Conservation (phyloP, 371 early-diverging fungal genomes). For the Apophysomyces elegans region DNA sequence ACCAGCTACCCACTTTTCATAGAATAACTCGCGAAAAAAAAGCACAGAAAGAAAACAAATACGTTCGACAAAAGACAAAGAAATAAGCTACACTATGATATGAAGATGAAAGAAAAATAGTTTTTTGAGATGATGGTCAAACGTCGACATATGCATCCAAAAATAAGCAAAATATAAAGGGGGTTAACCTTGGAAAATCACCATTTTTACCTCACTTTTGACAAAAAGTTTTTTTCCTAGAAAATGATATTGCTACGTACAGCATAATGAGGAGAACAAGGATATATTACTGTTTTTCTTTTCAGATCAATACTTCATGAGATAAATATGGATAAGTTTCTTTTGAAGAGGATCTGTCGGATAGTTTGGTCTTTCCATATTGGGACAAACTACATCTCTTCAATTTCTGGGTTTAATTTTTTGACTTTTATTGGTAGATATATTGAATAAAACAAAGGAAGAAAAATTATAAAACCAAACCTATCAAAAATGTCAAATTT, state of each 20-base stretch:
- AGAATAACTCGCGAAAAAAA: too few relatives aligned
- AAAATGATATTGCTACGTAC: neutral
- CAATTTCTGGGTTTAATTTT: neutral
- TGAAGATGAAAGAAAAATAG: neutral
- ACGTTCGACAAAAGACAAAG: too few relatives aligned
- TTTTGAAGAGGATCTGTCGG: neutral
- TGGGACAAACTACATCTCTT: neutral
- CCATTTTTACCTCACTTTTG: neutral
- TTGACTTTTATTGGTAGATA: too few relatives aligned
- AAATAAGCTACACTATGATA: neutral
- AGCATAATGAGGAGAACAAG: neutral
- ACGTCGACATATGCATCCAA: neutral
- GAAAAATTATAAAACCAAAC: too few relatives aligned
- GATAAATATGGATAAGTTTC: neutral
- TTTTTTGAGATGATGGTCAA: neutral
- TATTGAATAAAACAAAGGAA: too few relatives aligned
- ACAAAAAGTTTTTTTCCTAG: neutral
- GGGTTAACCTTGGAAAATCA: constrained; percentile 1
- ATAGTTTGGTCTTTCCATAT: neutral
- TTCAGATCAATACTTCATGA: neutral
- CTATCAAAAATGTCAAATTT: neutral
- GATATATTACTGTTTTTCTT: neutral
- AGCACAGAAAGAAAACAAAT: too few relatives aligned
- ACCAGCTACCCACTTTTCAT: too few relatives aligned
- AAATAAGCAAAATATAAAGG: neutral